Conservation (phyloP, 768 basidiomycete genomes). For the Boletus sp. region DNA sequence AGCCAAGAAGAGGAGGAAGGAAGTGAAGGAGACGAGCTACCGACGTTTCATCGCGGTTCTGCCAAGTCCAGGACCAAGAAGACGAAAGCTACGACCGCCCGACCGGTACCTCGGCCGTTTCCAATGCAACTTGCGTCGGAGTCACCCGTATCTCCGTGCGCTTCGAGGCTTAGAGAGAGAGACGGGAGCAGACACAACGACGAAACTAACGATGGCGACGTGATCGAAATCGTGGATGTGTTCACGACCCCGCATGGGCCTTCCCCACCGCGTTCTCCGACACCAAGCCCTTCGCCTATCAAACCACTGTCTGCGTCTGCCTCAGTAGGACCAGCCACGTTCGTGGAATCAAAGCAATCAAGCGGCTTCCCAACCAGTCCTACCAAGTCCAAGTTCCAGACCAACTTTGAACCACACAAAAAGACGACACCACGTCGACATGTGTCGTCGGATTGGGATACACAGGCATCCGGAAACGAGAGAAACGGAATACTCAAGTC, state of each 20-base stretch:
- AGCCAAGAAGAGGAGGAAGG: conserved; percentile 11
- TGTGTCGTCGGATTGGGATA: conserved; percentile 3
- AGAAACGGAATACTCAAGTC: conserved; percentile 16
- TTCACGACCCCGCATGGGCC: conserved; percentile 21
- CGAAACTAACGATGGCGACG: not conserved
- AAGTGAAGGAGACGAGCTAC: conserved; percentile 13
- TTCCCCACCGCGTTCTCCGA: conserved; percentile 22
- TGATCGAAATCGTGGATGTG: conserved; percentile 15
- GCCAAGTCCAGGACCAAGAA: not conserved
- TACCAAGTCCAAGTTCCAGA: not conserved
- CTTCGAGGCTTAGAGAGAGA: not conserved
- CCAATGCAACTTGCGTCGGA: conserved; percentile 22
- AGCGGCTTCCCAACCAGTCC: conserved; percentile 15
- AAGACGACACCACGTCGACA: conserved; percentile 1
- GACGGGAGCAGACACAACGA: not conserved
- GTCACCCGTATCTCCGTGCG: not conserved
- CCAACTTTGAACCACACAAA: not conserved
- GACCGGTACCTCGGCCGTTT: conserved; percentile 22
- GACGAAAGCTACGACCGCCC: not conserved
- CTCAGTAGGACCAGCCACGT: not conserved
- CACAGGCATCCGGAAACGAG: conserved; percentile 2
- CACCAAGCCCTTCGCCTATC: conserved; percentile 16
- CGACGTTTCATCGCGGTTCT: conserved; percentile 18
- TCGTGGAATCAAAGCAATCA: not conserved
- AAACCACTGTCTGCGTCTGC: not conserved